Evolutionary conservation across 441 rosid genomes (phyloP).

Genomic region (Corymbia calophylla): DNA sequence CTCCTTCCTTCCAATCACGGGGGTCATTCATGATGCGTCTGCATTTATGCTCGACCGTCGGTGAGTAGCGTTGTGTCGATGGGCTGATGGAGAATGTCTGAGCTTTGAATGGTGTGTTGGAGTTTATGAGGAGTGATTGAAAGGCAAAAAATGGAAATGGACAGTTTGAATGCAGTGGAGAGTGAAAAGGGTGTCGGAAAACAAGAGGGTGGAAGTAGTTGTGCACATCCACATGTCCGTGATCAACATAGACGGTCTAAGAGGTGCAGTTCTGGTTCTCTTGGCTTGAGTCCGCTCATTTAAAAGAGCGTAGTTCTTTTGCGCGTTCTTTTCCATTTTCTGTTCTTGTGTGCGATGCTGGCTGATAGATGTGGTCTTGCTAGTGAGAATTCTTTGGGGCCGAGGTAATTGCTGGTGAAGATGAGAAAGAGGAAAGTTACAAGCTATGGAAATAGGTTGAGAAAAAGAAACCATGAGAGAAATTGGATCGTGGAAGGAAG

Average conservation of each 20-base stretch:
- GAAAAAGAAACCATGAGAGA: not conserved
- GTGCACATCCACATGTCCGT: conserved; percentile 15
- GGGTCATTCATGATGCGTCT: not conserved
- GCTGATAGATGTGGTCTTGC: not conserved
- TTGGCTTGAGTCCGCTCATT: not conserved
- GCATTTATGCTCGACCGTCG: not conserved
- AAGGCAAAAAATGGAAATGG: conserved; percentile 29
- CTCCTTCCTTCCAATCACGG: not conserved
- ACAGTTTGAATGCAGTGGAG: conserved; percentile 18
- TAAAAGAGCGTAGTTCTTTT: not conserved
- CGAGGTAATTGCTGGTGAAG: not conserved
- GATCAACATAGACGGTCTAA: conserved; percentile 64
- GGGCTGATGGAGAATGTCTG: conserved; percentile 9
- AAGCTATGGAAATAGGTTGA: not conserved
- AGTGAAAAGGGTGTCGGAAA: conserved; percentile 11
- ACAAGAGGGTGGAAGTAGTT: conserved; percentile 24
- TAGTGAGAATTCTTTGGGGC: not conserved
- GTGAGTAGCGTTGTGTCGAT: not conserved
- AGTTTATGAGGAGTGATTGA: not conserved
- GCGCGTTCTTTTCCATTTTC: not conserved
- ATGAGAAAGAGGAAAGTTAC: not conserved
- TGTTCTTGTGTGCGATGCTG: not conserved
- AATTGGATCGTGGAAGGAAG: not conserved
- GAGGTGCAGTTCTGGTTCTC: conserved; percentile 29
- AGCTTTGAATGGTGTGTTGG: not conserved